Conservation (phyloP, 345 rosid species). For the Corchorus capsularis region DNA sequence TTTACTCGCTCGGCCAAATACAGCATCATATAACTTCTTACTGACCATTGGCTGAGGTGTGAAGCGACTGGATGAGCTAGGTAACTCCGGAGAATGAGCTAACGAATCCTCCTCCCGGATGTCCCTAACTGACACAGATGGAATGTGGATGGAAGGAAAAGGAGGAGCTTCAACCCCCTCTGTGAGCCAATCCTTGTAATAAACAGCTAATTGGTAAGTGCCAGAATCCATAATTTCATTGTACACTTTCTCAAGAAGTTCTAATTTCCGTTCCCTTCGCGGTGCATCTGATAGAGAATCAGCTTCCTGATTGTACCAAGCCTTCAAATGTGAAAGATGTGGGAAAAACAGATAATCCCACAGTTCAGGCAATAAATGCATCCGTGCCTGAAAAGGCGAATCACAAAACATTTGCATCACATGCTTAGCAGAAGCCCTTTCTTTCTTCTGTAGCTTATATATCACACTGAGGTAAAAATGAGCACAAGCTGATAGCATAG, state of each 20-base stretch:
- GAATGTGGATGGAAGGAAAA: conserved; percentile 50
- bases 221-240: conserved; percentile 60
- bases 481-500: conserved; percentile 60
- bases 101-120: conserved; percentile 27
- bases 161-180: conserved; percentile 57
- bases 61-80: conserved; percentile 36
- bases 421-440: conserved; percentile 59
- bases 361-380: conserved; percentile 49
- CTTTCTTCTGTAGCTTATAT: conserved; percentile 58
- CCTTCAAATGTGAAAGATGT: conserved; percentile 61
- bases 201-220: conserved; percentile 55
- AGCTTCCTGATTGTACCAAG: conserved; percentile 61
- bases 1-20: conserved; percentile 35
- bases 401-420: conserved; percentile 62
- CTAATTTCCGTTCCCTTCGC: conserved; percentile 39
- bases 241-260: conserved; percentile 58
- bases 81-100: conserved; percentile 36
- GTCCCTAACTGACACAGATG: conserved; percentile 36
- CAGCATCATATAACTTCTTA: conserved; percentile 50
- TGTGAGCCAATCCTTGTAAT: conserved; percentile 72
- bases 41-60: conserved; percentile 60
- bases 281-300: conserved; percentile 38
- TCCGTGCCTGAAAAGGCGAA: conserved; percentile 56
- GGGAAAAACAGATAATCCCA: conserved; percentile 64
- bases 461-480: conserved; percentile 60